Percentiles rank a stretch among this genome's conserved stretches.
phyloP scores from a whole-genome alignment of 371 early-diverging fungal species.

The Syncephalis fuscata region DNA sequence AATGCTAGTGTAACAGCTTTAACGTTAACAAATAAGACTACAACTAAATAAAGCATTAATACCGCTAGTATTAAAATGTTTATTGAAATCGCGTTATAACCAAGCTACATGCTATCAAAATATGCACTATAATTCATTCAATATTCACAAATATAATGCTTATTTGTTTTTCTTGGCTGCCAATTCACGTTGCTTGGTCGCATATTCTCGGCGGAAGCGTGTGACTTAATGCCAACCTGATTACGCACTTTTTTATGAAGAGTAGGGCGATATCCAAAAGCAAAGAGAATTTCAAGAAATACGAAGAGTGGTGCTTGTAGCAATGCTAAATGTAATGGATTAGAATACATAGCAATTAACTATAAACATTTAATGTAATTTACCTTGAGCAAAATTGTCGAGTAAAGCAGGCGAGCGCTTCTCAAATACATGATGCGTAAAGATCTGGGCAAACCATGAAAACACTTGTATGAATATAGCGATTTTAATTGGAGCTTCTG shows the following conservation, averaged over 20 bases:
- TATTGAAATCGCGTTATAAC: too few species aligned
- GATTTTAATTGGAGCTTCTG: conserved; percentile 27
- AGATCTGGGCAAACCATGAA: conserved; percentile 80
- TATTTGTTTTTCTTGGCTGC: too few species aligned
- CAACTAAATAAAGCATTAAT: too few species aligned
- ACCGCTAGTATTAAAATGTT: too few species aligned
- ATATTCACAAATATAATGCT: too few species aligned
- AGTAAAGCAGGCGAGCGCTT: conserved; percentile 77
- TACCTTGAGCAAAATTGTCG: conserved; percentile 72
- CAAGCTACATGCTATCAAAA: too few species aligned
- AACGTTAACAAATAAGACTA: too few species aligned
- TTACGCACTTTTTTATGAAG: conserved; percentile 4
- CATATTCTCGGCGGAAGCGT: background rate
- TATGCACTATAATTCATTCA: too few species aligned
- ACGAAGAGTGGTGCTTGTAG: conserved; percentile 93
- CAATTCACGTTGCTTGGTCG: too few species aligned
- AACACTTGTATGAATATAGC: conserved; percentile 39
- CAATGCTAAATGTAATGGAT: conserved; percentile 29
- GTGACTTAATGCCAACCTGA: background rate
- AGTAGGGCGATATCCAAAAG: conserved; percentile 59
- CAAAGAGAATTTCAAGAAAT: conserved; percentile 75
- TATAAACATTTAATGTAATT: background rate
- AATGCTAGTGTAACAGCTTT: too few species aligned
- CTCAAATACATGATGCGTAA: conserved; percentile 75
- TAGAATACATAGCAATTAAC: background rate